Conservation (phyloP, 768 basidiomycete genomes). For the Xanthoconium purpureum region DNA sequence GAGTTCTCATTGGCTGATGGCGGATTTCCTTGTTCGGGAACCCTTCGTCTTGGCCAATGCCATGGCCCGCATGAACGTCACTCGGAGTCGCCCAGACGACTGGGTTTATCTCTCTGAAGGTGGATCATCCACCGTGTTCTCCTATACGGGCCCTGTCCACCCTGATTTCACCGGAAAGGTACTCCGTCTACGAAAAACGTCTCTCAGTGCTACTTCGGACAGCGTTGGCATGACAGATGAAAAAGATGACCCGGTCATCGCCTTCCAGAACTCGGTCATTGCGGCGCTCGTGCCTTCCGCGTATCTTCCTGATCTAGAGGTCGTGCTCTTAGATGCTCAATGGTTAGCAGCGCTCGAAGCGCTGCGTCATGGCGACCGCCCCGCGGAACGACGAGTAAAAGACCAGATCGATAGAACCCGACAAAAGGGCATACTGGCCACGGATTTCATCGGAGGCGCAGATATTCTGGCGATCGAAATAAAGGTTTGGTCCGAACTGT, state of each 20-base stretch:
- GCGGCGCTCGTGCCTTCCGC: constrained; percentile 57
- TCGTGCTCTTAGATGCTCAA: constrained; percentile 40
- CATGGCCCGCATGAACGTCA: constrained; percentile 19
- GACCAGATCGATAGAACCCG: constrained; percentile 58
- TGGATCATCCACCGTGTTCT: constrained; percentile 87
- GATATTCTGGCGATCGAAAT: constrained; percentile 77
- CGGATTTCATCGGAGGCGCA: constrained; percentile 68
- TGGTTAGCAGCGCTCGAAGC: constrained; percentile 63
- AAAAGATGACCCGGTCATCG: constrained; percentile 41
- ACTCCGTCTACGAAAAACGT: constrained; percentile 71
- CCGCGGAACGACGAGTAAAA: constrained; percentile 48
- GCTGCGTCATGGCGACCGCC: constrained; percentile 49
- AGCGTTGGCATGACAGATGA: constrained; percentile 27
- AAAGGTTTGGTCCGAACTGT: constrained; percentile 55
- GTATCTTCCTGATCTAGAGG: constrained; percentile 56
- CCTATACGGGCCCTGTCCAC: constrained; percentile 60
- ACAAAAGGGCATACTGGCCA: constrained; percentile 66
- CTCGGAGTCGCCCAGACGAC: constrained; percentile 39
- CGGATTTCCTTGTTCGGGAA: too few species aligned
- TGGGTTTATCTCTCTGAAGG: constrained; percentile 93
- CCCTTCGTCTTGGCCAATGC: background rate
- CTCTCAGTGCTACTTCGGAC: constrained; percentile 8
- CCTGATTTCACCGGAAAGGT: constrained; percentile 59
- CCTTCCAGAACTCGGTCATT: constrained; percentile 66
- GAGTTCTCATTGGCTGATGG: too few species aligned